phyloP scores from a whole-genome alignment of 805 yeast genomes.

The Saccharomycopsis capsularis region DNA sequence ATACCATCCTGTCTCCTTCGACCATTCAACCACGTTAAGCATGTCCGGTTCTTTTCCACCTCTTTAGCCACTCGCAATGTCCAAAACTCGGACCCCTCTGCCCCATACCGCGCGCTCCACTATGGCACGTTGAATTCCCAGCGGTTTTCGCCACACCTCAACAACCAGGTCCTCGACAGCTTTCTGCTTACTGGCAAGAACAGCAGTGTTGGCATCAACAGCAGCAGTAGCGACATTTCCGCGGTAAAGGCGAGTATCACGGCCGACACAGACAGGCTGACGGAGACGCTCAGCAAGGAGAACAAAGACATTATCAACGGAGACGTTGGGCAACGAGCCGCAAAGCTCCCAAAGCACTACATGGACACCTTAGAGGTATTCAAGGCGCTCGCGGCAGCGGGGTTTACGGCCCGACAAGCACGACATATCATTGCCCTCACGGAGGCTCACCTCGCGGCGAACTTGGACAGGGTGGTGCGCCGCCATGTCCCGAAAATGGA shows the following conservation, averaged over 20 bases:
- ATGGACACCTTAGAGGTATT: slow-evolving; percentile 60
- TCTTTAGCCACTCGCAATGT: too few relatives aligned
- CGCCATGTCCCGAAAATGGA: slow-evolving; percentile 45
- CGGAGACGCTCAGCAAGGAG: background rate
- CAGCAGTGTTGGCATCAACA: too few relatives aligned
- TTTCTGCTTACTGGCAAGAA: background rate
- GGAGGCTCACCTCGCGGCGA: slow-evolving; percentile 30
- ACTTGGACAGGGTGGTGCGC: slow-evolving; percentile 29
- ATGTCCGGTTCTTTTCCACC: too few relatives aligned
- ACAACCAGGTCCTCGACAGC: background rate
- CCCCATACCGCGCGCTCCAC: too few relatives aligned
- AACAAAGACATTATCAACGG: background rate
- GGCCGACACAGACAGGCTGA: too few relatives aligned
- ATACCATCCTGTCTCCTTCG: too few relatives aligned
- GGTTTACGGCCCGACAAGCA: slow-evolving; percentile 57
- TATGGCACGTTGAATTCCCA: background rate
- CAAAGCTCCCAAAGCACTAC: slow-evolving; percentile 7
- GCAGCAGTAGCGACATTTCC: too few relatives aligned
- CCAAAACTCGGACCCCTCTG: too few relatives aligned
- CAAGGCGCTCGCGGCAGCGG: slow-evolving; percentile 44
- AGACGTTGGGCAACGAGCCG: background rate
- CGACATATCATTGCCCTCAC: slow-evolving; percentile 46
- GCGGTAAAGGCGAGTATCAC: too few relatives aligned
- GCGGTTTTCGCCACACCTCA: background rate
- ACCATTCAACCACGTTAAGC: too few relatives aligned